These are phyloP conservation scores for Taphrina flavorubra DNA, from an alignment of 1,139 yeast species.

Conservation along the genomic window DNA sequence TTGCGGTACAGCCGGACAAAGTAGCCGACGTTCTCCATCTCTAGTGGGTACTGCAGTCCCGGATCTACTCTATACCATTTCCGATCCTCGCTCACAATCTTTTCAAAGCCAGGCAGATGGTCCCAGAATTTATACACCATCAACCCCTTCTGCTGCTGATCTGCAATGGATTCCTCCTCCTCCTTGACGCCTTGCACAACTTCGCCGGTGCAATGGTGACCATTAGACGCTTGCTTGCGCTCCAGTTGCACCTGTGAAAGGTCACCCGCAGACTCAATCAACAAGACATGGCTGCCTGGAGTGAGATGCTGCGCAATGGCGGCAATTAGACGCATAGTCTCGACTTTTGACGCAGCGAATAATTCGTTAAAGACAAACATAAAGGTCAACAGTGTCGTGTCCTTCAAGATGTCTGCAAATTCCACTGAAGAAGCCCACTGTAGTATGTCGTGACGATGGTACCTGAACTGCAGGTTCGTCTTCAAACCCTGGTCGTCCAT, in stretches of 20 bases:
- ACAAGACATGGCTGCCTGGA: constrained; percentile 31
- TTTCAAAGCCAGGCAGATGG: constrained; percentile 29
- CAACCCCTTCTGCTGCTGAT: constrained; percentile 8
- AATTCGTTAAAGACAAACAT: constrained; percentile 40
- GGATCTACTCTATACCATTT: constrained; percentile 29
- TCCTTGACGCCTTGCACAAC: background rate
- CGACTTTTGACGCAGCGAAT: constrained; percentile 30
- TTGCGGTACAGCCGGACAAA: constrained; percentile 36
- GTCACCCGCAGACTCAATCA: constrained; percentile 39
- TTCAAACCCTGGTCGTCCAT: background rate
- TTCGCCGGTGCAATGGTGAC: background rate
- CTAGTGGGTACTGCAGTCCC: constrained; percentile 24
- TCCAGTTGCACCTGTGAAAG: constrained; percentile 33
- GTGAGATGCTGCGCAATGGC: constrained; percentile 19
- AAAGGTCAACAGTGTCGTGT: constrained; percentile 33
- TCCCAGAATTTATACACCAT: constrained; percentile 40
- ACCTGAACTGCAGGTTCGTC: background rate
- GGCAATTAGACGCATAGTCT: constrained; percentile 29
- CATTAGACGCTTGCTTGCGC: background rate
- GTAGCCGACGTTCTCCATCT: constrained; percentile 41
- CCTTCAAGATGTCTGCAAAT: constrained; percentile 17
- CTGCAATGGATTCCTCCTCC: background rate
- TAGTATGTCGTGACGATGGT: constrained; percentile 29
- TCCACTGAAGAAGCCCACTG: constrained; percentile 3
- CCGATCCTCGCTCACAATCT: constrained; percentile 25